Percentiles rank a stretch among this genome's conserved stretches.
Conservation (phyloP, 345 rosid species). For the Eucalyptus tenuipes region DNA sequence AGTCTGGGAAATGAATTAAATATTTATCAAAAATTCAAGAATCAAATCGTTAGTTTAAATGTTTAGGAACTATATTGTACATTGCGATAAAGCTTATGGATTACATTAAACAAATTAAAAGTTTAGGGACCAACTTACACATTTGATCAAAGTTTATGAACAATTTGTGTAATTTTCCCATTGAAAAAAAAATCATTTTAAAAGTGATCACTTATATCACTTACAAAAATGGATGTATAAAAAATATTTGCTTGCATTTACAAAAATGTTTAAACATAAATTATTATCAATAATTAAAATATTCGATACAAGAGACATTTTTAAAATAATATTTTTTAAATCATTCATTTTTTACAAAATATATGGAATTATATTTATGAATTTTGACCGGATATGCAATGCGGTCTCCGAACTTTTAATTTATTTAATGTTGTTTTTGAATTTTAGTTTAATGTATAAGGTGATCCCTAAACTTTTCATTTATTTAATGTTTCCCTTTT, state of each 20-base stretch:
- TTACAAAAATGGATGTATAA: not conserved
- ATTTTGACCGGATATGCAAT: accelerated
- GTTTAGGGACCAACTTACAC: accelerated
- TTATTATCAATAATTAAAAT: not conserved
- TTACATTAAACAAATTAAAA: too few relatives aligned
- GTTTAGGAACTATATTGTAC: too few relatives aligned
- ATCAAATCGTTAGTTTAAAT: accelerated
- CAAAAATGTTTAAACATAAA: not conserved
- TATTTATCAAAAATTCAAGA: too few relatives aligned
- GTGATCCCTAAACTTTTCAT: accelerated
- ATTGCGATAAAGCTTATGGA: accelerated
- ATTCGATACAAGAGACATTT: too few relatives aligned
- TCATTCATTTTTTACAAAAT: not conserved
- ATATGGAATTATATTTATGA: too few relatives aligned
- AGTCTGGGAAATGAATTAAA: too few relatives aligned
- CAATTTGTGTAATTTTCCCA: too few relatives aligned
- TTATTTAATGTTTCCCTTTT: too few relatives aligned
- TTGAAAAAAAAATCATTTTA: not conserved
- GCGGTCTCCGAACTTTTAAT: accelerated
- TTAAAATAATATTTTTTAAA: not conserved
- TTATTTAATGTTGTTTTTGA: accelerated
- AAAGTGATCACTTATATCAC: not conserved
- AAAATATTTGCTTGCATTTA: not conserved
- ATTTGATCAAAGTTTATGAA: too few relatives aligned
- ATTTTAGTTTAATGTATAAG: too few relatives aligned